Percentiles rank a stretch among this genome's conserved stretches.
These are phyloP conservation scores for Avena atlantica DNA, from an alignment of 176 grass and related monocot species.

Conservation along the genomic window DNA sequence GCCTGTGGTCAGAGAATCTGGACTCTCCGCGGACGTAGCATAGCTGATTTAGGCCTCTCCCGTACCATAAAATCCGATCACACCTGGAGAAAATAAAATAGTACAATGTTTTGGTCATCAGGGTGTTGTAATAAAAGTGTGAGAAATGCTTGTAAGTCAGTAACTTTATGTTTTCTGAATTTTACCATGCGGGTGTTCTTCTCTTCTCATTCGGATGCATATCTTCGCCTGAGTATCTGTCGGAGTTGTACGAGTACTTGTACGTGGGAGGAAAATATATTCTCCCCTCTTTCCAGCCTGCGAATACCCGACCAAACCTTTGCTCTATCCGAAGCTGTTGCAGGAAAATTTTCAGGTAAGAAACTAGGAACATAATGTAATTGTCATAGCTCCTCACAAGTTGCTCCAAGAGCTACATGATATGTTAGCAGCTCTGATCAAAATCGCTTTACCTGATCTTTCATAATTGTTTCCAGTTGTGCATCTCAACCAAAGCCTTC, in stretches of 20 bases:
- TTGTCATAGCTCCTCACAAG: neutral
- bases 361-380: constrained; percentile 13
- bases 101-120: neutral
- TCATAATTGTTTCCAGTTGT: constrained; percentile 83
- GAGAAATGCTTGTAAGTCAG: neutral
- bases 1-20: constrained; percentile 90
- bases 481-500: constrained; percentile 96
- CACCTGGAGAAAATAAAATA: constrained; percentile 67
- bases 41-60: constrained; percentile 77
- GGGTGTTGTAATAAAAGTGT: neutral
- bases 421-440: neutral
- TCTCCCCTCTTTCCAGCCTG: constrained; percentile 92
- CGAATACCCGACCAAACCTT: constrained; percentile 81
- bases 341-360: constrained; percentile 24
- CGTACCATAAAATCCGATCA: constrained; percentile 89
- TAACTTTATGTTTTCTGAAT: neutral
- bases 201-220: constrained; percentile 83
- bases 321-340: constrained; percentile 94
- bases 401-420: neutral
- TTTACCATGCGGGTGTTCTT: constrained; percentile 94
- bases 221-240: constrained; percentile 85
- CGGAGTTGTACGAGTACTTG: constrained; percentile 95
- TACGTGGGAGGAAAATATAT: constrained; percentile 98
- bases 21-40: constrained; percentile 92
- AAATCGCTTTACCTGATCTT: constrained; percentile 76